Percentiles rank a stretch among this genome's conserved stretches.
Conservation (phyloP, 495 filamentous ascomycete species). For the Lophiotrema nucula region DNA sequence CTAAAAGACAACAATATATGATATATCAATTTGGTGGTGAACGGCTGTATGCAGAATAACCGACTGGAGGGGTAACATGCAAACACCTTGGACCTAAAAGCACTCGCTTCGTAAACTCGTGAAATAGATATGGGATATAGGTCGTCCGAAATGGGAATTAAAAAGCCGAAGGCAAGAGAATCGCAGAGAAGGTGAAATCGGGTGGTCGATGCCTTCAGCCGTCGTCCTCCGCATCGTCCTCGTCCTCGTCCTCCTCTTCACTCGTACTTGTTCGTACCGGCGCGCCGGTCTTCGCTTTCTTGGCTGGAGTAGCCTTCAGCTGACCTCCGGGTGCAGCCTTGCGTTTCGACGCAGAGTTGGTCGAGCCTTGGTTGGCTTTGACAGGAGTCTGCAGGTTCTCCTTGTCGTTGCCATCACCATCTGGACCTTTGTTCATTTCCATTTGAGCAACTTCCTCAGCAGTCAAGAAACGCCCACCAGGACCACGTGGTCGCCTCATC, state of each 20-base stretch:
- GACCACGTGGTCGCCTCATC: constrained; percentile 92
- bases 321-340: constrained; percentile 39
- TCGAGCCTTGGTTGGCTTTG: constrained; percentile 40
- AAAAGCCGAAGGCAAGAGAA: constrained; percentile 4
- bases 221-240: constrained; percentile 38
- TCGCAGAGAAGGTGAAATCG: neutral
- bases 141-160: neutral
- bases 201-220: constrained; percentile 18
- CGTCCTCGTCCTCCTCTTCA: constrained; percentile 39
- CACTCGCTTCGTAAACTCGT: constrained; percentile 24
- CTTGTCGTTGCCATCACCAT: constrained; percentile 36
- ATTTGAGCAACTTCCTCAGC: constrained; percentile 96
- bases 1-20: neutral
- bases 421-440: constrained; percentile 55
- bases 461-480: constrained; percentile 95
- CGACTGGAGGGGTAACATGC: constrained; percentile 7
- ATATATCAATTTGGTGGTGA: constrained; percentile 19
- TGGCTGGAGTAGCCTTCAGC: constrained; percentile 48
- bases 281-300: constrained; percentile 54
- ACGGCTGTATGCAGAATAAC: constrained; percentile 1
- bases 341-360: constrained; percentile 44
- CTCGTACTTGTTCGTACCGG: constrained; percentile 26
- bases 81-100: constrained; percentile 9
- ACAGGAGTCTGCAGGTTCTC: constrained; percentile 34
- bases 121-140: constrained; percentile 1